Percentiles rank a stretch among this genome's conserved stretches.
Conservation (phyloP, 176 grass and related monocot genomes). For the Ampelocalamus luodianensis region DNA sequence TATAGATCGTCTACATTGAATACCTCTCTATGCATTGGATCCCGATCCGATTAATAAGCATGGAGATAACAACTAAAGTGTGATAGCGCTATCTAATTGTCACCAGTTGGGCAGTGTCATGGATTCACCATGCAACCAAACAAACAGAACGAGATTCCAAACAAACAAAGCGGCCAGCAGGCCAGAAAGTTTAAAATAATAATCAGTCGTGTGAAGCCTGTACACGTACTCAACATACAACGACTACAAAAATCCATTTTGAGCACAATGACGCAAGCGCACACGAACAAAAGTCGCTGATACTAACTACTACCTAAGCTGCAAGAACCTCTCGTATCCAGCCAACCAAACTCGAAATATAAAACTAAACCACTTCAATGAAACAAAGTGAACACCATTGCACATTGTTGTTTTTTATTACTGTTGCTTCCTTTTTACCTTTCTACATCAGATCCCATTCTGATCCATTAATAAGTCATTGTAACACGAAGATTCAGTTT, state of each 20-base stretch:
- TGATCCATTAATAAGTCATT: too few relatives aligned
- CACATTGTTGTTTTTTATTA: not conserved
- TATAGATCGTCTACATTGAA: too few relatives aligned
- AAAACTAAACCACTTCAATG: not conserved
- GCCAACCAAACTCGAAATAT: too few relatives aligned
- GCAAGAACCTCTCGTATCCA: too few relatives aligned
- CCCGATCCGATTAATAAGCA: too few relatives aligned
- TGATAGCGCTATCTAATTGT: not conserved
- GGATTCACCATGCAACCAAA: not conserved
- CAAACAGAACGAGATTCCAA: not conserved
- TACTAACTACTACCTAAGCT: too few relatives aligned
- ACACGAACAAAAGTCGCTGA: not conserved
- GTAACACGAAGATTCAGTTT: too few relatives aligned
- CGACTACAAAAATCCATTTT: too few relatives aligned
- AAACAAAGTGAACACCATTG: not conserved
- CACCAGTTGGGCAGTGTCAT: not conserved
- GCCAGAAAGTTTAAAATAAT: not conserved
- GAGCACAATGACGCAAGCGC: not conserved
- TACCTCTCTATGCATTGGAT: too few relatives aligned
- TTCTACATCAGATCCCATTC: too few relatives aligned
- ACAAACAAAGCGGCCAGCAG: not conserved
- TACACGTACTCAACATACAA: not conserved
- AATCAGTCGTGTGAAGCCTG: not conserved
- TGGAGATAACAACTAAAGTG: not conserved
- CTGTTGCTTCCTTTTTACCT: too few relatives aligned